Base-by-base conservation (phyloP, 2,329 filamentous ascomycete genomes). In the Alternaria postmessia region DNA sequence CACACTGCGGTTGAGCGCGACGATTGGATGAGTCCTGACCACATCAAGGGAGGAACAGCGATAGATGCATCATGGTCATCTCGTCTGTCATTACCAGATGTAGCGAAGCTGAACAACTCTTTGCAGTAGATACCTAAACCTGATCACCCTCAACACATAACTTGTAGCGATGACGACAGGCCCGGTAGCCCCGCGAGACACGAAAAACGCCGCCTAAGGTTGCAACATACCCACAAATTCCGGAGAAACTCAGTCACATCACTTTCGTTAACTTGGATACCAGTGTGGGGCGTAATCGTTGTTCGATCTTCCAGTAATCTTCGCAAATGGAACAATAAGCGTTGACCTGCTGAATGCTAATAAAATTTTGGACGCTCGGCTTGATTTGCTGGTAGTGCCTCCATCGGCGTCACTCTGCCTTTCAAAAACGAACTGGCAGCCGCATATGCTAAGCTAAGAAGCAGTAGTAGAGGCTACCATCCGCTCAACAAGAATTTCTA, bases 401-500 rank as follows among this genome's bases (percentile, higher is more conserved):
- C n/a, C 14, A 38, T 38, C 30, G n/a, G 46, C 46, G 2, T 49
- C 46, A 38, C 24, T 38, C 20, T 26, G 30, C 34, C 32, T n/a
- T 32, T 38, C 46, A n/a, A 24, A 26, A 11, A 41, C 9, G 16
- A n/a, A 47, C 9, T 34, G 32, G 42, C 32, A 41, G 20, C 7
- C 16, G 42, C n/a, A 30, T 11, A 20, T 30, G 24, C n/a, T 7
- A 42, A 52, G 9, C 32, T 38, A 57, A 18, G 46, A 20, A 49
- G 34, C 34, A 41, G 36, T 7, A 16, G 34, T 30, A 0, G 46
- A 14, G 1, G 32, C 30, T 20, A 57, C n/a, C 32, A 52, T 44
- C 1, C 47, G 39, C 54, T 53, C 47, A 32, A 46, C 47, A 14
- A 57, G 54, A 30, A 59, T 38, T 38, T 59, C 62, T 2, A 62